Base-by-base conservation (phyloP, 208 protist genomes). In the Trypanosoma grayi region DNA sequence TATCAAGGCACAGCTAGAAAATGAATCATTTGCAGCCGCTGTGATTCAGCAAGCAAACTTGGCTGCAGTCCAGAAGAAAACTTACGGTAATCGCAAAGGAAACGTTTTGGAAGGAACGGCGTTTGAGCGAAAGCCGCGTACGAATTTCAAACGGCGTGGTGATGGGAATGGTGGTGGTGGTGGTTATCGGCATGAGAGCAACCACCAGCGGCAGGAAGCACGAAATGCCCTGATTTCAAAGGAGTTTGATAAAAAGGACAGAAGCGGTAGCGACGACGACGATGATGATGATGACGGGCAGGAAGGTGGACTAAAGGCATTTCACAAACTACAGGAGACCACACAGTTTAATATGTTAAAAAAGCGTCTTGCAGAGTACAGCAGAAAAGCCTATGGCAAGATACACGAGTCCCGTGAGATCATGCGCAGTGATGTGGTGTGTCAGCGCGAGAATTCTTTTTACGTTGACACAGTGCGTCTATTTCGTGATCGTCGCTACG, bases 391-490 rank as follows among this genome's bases (percentile, higher is more conserved):
- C 1, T 99, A 99, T 80, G 98, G 98, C 58, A 99, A 98, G 59
- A 87, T 89, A 9, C 96, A 98, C 71, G 85, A 98, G 27, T 97
- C 96, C 16, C 77, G 82, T 28, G 89, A 97, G 61, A 81, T 95
- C 45, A 75, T 93, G 59, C 87, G 75, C 28, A 86, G 64, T 31
- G 94, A 97, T 43, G 98, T 97, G 39, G 93, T 99, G 7, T 99
- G 99, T 79, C 97, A 99, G 91, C 86, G 99, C 7, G 99, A 99
- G 70, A 99, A 99, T 76, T 87, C 97, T 18, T 99, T 99, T 67
- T 99, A 99, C 73, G 92, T 99, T 18, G 97, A 99, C 76, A 99
- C 98, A 0, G 99, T 99, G 8, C 81, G 95, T 33, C 74, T 91
- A 9, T 99, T 99, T 77, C 91, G 98, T 61, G 99, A 99, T 76